Conservation (phyloP, 108 stramenopile species). For the Cyclotella baltica region DNA sequence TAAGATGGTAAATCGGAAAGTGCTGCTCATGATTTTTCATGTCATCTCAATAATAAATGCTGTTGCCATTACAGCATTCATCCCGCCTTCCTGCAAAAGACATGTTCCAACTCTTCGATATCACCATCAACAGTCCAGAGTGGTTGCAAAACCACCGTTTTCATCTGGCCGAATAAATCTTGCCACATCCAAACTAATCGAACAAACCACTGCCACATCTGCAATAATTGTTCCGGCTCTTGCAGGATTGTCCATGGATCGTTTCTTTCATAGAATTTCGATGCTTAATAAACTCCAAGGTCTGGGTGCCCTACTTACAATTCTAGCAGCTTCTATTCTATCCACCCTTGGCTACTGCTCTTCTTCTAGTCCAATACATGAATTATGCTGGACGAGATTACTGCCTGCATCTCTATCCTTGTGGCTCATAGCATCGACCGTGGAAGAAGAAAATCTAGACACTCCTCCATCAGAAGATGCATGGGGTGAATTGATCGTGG, state of each 20-base stretch:
- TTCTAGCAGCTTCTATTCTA: slow-evolving; percentile 32
- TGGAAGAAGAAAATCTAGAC: slow-evolving; percentile 1
- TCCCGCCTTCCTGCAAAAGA: too few species aligned
- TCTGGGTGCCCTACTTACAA: slow-evolving; percentile 25
- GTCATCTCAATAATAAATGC: too few species aligned
- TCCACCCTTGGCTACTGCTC: slow-evolving; percentile 20
- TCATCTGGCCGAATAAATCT: too few species aligned
- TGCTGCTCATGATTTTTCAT: too few species aligned
- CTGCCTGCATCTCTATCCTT: slow-evolving; percentile 42
- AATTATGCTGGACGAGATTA: slow-evolving; percentile 34
- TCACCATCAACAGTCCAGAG: too few species aligned
- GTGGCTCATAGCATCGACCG: slow-evolving; percentile 30
- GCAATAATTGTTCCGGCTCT: slow-evolving; percentile 9
- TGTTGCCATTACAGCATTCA: too few species aligned
- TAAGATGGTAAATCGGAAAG: too few species aligned
- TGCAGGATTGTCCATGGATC: slow-evolving; percentile 2
- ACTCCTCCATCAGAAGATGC: slow-evolving; percentile 6
- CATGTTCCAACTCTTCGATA: too few species aligned
- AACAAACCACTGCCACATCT: too few species aligned
- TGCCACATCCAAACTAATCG: too few species aligned
- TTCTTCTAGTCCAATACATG: slow-evolving; percentile 25
- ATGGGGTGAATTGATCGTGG: slow-evolving; percentile 26
- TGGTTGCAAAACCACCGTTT: too few species aligned
- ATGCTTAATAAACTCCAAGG: slow-evolving; percentile 15
- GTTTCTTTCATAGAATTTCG: neutral